Base-by-base conservation (phyloP, 2,329 filamentous ascomycete species). In the Neoarthrinium moseri region DNA sequence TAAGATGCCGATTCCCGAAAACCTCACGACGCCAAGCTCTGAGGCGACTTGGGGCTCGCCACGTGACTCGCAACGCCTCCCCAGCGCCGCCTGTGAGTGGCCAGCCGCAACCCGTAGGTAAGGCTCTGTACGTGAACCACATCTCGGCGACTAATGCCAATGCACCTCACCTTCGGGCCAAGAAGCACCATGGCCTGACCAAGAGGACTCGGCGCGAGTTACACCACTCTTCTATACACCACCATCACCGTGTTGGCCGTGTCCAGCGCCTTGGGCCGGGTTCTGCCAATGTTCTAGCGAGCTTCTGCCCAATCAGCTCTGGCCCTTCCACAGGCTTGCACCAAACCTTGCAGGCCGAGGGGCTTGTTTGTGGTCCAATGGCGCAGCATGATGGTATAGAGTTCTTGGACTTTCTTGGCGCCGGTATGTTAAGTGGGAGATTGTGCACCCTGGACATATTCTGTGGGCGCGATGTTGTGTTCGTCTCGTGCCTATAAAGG, bases 321-420 rank as follows among this genome's bases (percentile, higher is more conserved):
- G 27, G 30, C 24, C 24, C 34, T 30, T 18, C 27, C 10, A 17
- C 30, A 13, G 21, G n/a, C 3, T 22, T 22, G 21, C 22, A 21
- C n/a, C 26, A 22, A 26, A 18, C 21, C 11, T 10, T 18, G n/a
- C 38, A 27, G 18, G 20, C 21, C 39, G 12, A 15, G 7, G 10
- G 40, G 12, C 22, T 21, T 43, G 39, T 40, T 27, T 33, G 39
- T 27, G 30, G 27, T 24, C 15, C 26, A 24, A 17, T 21, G 15
- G 22, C 38, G 43, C 39, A 46, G 22, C 29, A 46, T 46, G 43
- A 46, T 46, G 47, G 36, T 43, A 43, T 43, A 45, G 27, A 22
- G 32, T 43, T 46, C 43, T 49, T 46, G 43, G 26, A 34, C 41
- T 18, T 29, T 38, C 34, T 42, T 49, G 43, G 47, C 43, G 18